These are phyloP conservation scores for Amanita pallidorosea DNA, from an alignment of 768 basidiomycete genomes.

Conservation along the genomic window DNA sequence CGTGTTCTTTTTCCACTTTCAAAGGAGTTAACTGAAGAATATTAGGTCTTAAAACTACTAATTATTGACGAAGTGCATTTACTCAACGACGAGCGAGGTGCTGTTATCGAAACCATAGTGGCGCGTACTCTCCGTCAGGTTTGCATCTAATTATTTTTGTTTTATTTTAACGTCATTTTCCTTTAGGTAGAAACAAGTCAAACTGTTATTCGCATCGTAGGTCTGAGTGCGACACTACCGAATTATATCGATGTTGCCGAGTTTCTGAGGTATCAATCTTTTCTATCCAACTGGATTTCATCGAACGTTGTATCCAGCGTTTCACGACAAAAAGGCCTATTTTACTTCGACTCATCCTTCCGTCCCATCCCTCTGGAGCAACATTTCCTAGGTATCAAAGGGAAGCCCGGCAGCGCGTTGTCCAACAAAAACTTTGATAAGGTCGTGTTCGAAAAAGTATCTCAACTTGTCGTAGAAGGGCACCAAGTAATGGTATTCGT, in stretches of 20 bases:
- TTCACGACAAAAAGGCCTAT: conserved; percentile 75
- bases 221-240: conserved; percentile 91
- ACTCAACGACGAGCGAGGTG: conserved; percentile 94
- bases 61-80: conserved; percentile 98
- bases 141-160: not conserved
- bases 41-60: conserved; percentile 79
- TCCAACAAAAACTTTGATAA: conserved; percentile 82
- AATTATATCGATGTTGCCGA: conserved; percentile 96
- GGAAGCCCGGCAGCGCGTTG: conserved; percentile 65
- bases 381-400: conserved; percentile 89
- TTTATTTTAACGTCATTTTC: not conserved
- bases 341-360: conserved; percentile 98
- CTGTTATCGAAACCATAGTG: conserved; percentile 97
- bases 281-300: not conserved
- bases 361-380: conserved; percentile 94
- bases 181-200: conserved; percentile 89
- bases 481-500: conserved; percentile 99
- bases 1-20: conserved; percentile 12
- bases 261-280: conserved; percentile 62
- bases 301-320: conserved; percentile 40
- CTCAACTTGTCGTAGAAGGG: conserved; percentile 76
- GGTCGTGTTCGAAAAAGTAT: conserved; percentile 85
- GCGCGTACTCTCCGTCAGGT: conserved; percentile 90
- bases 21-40: not conserved
- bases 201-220: conserved; percentile 92